Base-by-base conservation (phyloP, 2,329 filamentous ascomycete species). In the Arthrocladium fulminans region DNA sequence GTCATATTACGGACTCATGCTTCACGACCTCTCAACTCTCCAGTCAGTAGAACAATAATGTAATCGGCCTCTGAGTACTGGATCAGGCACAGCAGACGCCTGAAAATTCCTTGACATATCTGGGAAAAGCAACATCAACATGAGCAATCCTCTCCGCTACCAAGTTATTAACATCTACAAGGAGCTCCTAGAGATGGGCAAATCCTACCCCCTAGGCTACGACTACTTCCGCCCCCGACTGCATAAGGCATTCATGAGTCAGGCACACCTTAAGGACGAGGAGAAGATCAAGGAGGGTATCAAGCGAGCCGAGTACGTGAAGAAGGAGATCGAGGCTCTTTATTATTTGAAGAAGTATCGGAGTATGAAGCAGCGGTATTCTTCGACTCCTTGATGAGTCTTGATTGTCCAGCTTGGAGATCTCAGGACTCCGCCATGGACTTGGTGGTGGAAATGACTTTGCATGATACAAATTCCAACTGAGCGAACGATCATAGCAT, bases 311-410 rank as follows among this genome's bases (percentile, higher is more conserved):
- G 80, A 94, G 56, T 96, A 85, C 66, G 88, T 97, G 3, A 94
- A 87, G 67, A 96, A 94, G 75, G 90, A 96, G 65, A 87, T 97
- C 52, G 89, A 96, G 69, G 84, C 88, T 15, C 65, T 97, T 86
- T 94, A 94, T 67, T 94, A 92, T 70, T 73, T 96, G 60, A 95
- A 94, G 73, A 79, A 86, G 64, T 96, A 96, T 70, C 83, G 90
- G 58, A 81, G 86, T 22, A 70, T 96, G 60, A 82, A 84, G 61
- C 83, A 92, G 69, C 76, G 87, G 63, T 96, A 96, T 69, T 47
- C 47, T 3, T 10, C n/a, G 25, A 29, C 49, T 27, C 19, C n/a
- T n/a, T 41, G 23, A 32, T n/a, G n/a, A n/a, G n/a, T n/a, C n/a
- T n/a, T n/a, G n/a, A n/a, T n/a, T n/a, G n/a, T n/a, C n/a, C n/a